A percentile compares a stretch with the other conserved stretches of the same genome.
Conservation (phyloP, 371 early-diverging fungal species). For the Choanephora cucurbitarum region DNA sequence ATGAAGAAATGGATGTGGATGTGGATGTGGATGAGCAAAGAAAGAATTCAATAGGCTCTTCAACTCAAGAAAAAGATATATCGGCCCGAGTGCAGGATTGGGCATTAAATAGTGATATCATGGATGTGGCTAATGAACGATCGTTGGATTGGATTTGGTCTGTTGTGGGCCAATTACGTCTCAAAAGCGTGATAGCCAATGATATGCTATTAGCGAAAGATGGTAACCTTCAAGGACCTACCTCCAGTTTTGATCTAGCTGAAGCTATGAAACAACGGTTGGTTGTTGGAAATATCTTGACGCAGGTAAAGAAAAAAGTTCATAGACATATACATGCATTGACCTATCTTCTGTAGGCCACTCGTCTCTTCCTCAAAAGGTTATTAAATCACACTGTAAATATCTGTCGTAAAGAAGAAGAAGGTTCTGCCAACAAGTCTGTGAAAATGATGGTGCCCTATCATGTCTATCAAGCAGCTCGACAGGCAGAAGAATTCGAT, state of each 20-base stretch:
- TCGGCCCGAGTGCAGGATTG: constrained; percentile 11
- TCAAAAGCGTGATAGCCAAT: constrained; percentile 42
- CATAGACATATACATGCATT: not conserved
- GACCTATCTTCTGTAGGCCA: constrained; percentile 17
- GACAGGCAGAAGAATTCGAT: constrained; percentile 47
- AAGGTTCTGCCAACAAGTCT: constrained; percentile 21
- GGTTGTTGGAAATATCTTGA: constrained; percentile 33
- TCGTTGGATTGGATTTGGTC: constrained; percentile 53
- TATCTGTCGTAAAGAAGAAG: constrained; percentile 29
- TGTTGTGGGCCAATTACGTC: constrained; percentile 36
- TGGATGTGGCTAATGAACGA: constrained; percentile 34
- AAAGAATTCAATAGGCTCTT: not conserved
- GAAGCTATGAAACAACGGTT: constrained; percentile 44
- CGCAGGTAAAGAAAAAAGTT: constrained; percentile 18
- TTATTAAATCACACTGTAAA: constrained; percentile 29
- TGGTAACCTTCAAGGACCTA: constrained; percentile 34
- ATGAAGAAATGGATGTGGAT: constrained; percentile 49
- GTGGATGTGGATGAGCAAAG: constrained; percentile 36
- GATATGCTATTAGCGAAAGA: constrained; percentile 39
- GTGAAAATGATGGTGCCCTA: constrained; percentile 53
- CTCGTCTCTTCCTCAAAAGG: constrained; percentile 31
- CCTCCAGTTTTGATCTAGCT: constrained; percentile 26
- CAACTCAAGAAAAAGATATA: constrained; percentile 3
- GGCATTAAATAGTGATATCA: constrained; percentile 2
- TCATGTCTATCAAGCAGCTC: constrained; percentile 52